Evolutionary conservation across 495 filamentous ascomycete genomes (phyloP), one percentile per base, ranked within the genome.

Genomic region (Pyronema domesticum): DNA sequence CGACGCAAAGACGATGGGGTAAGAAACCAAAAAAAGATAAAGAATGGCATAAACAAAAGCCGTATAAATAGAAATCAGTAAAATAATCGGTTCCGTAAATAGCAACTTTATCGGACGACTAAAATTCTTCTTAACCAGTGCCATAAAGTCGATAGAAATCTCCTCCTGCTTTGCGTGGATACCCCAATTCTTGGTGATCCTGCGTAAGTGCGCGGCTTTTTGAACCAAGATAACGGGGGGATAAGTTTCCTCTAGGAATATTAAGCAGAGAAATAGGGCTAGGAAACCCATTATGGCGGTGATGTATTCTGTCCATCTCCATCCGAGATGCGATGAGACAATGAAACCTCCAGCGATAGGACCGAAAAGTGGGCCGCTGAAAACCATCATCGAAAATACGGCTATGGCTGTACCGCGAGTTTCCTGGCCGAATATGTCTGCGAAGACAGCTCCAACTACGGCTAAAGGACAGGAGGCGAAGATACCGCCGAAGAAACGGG

Each of bases 151-250:
- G 52, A 95, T 74, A 66, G 93, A 86, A 57, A 93, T 87, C 70
- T 94, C 86, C 64, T 94, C 88, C 66, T 94, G 85, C 64, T 88
- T 93, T 46, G 87, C 85, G 69, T 94, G 86, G 58, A 95, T 93
- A 45, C 85, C 88, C 86, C 87, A 93, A 70, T 53, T 40, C 50
- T 40, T 77, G 6, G 88, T 94, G 44, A 82, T 70, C 9, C 85
- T 83, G 46, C 88, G 82, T 17, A 95, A 73, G 53, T 88, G 80
- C 0, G 75, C 66, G 5, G 87, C 88, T 68, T 94, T 93, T 23
- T 70, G 65, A 48, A 91, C 75, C 0, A 94, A 73, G 50, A 94
- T 80, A 3, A 85, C 71, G 0, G 87, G 86, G 14, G 86, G 85
- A 61, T 94, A 95, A 0, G 86, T 85, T 68, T 95, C 87, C 57